Evolutionary conservation across 805 yeast genomes (phyloP), one percentile per base, ranked within the genome.

Genomic region (Metschnikowia arizonensis): DNA sequence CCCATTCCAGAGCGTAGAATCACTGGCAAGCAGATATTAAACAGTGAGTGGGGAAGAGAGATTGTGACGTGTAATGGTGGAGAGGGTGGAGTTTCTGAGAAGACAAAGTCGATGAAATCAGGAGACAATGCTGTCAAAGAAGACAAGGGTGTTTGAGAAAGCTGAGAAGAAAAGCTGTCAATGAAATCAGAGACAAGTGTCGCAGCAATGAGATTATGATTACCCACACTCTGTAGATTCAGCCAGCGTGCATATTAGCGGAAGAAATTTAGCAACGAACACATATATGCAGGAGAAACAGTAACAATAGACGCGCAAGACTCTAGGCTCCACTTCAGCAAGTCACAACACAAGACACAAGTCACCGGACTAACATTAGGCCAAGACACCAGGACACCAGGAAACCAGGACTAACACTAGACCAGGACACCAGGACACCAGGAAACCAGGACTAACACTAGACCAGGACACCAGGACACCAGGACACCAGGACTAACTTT

Each of bases 11-110:
- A 76, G 11, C 76, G 97, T 55, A 77, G 98, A 61, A 85, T 93
- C 52, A 90, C 86, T 21, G 95, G 95, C 11, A 79, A 80, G 55
- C 97, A 91, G 65, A 80, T 90, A 23, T 70, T 93, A 60, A 89
- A 85, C 59, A 83, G 93, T 62, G 98, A 93, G 64, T 91, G 98
- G 98, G 96, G 95, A 0, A 72, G 97, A 48, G 95, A 88, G 61
- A 89, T 91, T 50, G 75, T 69, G 47, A 82, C 87, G 23, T 89
- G 96, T 62, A 81, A 77, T 29, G 85, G 86, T 19, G 90, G 86
- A 11, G 81, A 74, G 26, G 44, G 12, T 11, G 7, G 15, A 12
- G 31, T 6, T 11, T 28, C 31, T n/a, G 31, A n/a, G n/a, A n/a
- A n/a, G n/a, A n/a, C n/a, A n/a, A n/a, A n/a, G n/a, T n/a, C n/a